phyloP scores from a whole-genome alignment of 2,329 filamentous ascomycete genomes.

The Lasiodiplodia sp. region DNA sequence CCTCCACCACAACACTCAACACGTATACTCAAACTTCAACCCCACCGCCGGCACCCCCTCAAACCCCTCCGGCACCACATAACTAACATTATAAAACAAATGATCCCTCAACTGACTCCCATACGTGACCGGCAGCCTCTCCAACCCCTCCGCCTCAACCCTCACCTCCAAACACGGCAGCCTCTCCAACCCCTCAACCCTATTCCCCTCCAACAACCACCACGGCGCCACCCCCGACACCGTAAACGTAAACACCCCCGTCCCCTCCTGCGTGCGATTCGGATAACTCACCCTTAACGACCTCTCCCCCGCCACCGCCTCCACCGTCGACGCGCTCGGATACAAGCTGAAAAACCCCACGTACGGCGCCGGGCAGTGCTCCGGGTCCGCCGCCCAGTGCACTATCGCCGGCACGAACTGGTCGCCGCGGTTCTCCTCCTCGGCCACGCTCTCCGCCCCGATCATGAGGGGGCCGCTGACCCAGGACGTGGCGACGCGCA shows the following conservation, averaged over 20 bases:
- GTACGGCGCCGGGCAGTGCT: conserved; percentile 50
- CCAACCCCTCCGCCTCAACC: conserved; percentile 49
- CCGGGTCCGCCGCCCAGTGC: conserved; percentile 54
- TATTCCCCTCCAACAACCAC: not conserved
- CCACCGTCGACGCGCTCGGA: conserved; percentile 53
- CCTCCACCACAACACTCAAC: conserved; percentile 35
- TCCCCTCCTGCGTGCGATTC: not conserved
- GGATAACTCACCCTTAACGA: not conserved
- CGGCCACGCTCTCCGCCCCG: conserved; percentile 48
- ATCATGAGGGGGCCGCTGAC: conserved; percentile 54
- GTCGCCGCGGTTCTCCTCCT: conserved; percentile 43
- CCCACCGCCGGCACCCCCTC: conserved; percentile 48
- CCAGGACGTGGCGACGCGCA: conserved; percentile 51
- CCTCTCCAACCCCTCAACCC: not conserved
- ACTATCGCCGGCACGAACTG: conserved; percentile 54
- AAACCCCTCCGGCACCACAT: conserved; percentile 52
- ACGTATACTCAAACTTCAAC: conserved; percentile 46
- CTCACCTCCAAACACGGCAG: conserved; percentile 48
- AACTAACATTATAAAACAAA: conserved; percentile 57
- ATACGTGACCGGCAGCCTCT: conserved; percentile 48
- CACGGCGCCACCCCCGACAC: not conserved
- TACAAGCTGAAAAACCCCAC: conserved; percentile 52
- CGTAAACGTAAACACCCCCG: not conserved
- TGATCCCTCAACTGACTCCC: conserved; percentile 51
- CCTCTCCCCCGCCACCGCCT: conserved; percentile 46